Base-by-base conservation (phyloP, 306 rosid genomes). In the Hippophae tibetana region DNA sequence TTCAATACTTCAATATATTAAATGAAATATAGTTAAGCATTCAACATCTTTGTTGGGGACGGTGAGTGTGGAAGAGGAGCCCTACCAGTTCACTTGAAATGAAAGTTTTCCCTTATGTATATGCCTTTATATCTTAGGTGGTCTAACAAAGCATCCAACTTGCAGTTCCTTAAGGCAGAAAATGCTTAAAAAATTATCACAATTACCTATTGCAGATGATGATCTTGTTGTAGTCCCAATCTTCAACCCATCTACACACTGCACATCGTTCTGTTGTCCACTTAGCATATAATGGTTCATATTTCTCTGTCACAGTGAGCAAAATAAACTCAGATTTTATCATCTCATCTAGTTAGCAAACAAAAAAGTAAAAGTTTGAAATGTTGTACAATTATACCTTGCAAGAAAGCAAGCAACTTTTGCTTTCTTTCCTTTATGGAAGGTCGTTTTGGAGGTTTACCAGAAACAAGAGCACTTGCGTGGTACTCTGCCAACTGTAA, bases 181-280 rank as follows among this genome's bases (percentile, higher is more conserved):
- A 68, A 13, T 42, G 42, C 50, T 54, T 40, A 43, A 38, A 52
- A 65, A 69, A 42, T 58, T 68, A 58, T 57, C 14, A 65, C 45
- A 2, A 12, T 60, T 79, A 89, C 99, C 99, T 84, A 78, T 71
- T 93, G 94, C 99, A 93, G 66, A 93, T 93, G 69, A 93, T 93
- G 74, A 93, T 93, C 69, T 93, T 93, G 69, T 93, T 93, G 71
- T 93, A 93, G 77, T 93, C 99, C 97, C 97, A 93, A 74, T 93
- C 99, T 79, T 93, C 99, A 69, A 93, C 99, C 99, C 99, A 93
- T 84, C 99, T 85, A 75, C 99, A 93, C 43, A 93, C 95, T 58
- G 99, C 99, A 72, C 99, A 93, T 67, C 99, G 95, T 69, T 93
- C 99, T n/a, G 99, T 93, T 54, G 99, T 93, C 99, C 99, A 93